Base-by-base conservation (phyloP, 139 green algal genomes). In the Protoeuglena noctilucae region DNA sequence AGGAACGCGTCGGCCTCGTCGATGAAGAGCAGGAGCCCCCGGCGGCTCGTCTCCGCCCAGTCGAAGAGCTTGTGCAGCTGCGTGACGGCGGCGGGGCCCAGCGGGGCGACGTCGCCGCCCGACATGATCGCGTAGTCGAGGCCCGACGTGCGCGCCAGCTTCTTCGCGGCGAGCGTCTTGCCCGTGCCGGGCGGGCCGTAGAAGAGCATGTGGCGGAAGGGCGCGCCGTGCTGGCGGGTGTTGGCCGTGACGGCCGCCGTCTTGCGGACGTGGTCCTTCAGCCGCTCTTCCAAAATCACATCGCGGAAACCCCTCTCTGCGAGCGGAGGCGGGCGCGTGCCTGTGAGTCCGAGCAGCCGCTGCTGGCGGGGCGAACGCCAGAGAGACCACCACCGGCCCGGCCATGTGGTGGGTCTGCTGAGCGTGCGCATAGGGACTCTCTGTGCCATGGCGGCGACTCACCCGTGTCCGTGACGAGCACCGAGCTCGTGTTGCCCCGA, bases 91-190 rank as follows among this genome's bases (percentile, higher is more conserved):
- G 70, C 74, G 23, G 71, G 72, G 28, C 73, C 83, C 61, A 97
- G 75, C 0, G 89, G 89, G 4, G 84, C 89, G 40, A 97, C 85
- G 66, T 97, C 89, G 43, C 89, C 89, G 46, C 89, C 89, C 18
- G 71, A 88, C 74, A 99, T 87, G 60, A 99, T 91, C 4, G 92
- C 92, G 54, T 98, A 99, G 67, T 99, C 91, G 59, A 99, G 72
- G 28, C 84, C 86, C 45, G 68, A 83, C 54, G 89, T 93, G 49
- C 79, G 71, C 0, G 92, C 92, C 53, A 99, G 72, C 53, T 87
- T 71, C 74, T 93, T 94, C 51, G 92, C 92, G 0, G 82, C 89
- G 83, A 99, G 86, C 17, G 89, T 96, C 74, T 99, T 99, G 51
- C 92, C 89, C 16, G 85, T 89, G 52, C 78, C 79, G 39, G 81